phyloP scores from a whole-genome alignment of 1,284 basidiomycete genomes.

The Moniliophthora roreri region DNA sequence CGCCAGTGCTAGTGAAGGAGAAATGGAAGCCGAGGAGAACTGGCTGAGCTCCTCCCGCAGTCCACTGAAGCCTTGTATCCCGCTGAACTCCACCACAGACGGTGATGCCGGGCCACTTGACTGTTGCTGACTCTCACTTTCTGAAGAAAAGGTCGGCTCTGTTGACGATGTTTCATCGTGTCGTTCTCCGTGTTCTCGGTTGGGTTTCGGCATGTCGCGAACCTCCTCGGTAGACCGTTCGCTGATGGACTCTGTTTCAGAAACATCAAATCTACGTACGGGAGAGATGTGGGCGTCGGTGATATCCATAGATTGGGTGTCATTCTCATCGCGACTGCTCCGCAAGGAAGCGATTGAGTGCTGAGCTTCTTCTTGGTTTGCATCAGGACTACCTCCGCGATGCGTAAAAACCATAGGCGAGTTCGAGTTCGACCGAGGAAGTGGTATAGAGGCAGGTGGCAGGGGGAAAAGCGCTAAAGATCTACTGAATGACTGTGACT shows the following conservation, averaged over 20 bases:
- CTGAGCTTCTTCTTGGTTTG: conserved; percentile 16
- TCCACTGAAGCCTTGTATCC: conserved; percentile 1
- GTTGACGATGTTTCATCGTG: conserved; percentile 26
- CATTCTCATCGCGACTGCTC: conserved; percentile 25
- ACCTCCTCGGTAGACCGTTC: no score
- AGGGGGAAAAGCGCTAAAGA: conserved; percentile 46
- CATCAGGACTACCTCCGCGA: conserved; percentile 22
- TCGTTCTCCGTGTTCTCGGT: conserved; percentile 1
- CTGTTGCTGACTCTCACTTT: conserved; percentile 29
- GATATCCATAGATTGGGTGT: conserved; percentile 45
- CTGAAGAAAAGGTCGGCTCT: conserved; percentile 72
- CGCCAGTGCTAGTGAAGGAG: conserved; percentile 29
- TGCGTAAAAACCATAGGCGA: conserved; percentile 42
- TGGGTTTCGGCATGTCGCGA: no score
- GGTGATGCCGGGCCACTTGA: conserved; percentile 24
- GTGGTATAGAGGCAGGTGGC: conserved; percentile 45
- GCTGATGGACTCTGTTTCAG: conserved; percentile 22
- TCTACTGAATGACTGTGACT: conserved; percentile 18
- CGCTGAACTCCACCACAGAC: background rate
- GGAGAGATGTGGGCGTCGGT: conserved; percentile 47
- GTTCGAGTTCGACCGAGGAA: conserved; percentile 54
- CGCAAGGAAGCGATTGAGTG: conserved; percentile 25
- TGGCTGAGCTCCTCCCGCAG: conserved; percentile 20
- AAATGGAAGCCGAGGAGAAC: conserved; percentile 45
- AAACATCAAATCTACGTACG: conserved; percentile 15